These are phyloP conservation scores for Exophiala sp. DNA, from an alignment of 2,329 filamentous ascomycete genomes.

Conservation along the genomic window DNA sequence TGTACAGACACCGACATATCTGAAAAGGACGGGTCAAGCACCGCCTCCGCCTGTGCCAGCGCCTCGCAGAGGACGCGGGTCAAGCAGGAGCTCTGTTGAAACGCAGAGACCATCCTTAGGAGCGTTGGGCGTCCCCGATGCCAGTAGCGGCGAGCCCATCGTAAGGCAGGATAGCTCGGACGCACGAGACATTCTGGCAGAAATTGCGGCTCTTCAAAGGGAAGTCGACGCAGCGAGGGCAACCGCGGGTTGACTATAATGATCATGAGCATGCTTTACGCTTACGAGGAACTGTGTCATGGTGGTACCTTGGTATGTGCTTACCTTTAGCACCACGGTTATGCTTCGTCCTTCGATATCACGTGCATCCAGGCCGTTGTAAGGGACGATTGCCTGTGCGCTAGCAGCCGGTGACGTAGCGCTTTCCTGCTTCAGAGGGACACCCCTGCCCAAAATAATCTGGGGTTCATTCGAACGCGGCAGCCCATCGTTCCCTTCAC, in stretches of 20 bases:
- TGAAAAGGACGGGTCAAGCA: conserved; percentile 15
- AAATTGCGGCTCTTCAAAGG: conserved; percentile 66
- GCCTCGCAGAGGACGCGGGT: conserved; percentile 45
- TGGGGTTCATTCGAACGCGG: too few relatives aligned
- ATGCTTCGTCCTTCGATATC: too few relatives aligned
- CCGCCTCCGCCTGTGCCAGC: conserved; percentile 46
- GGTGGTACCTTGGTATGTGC: too few relatives aligned
- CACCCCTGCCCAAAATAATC: too few relatives aligned
- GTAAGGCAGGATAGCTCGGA: conserved; percentile 16
- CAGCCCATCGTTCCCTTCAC: too few relatives aligned
- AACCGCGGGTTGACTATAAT: conserved; percentile 21
- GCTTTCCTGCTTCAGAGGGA: too few relatives aligned
- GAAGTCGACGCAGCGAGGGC: conserved; percentile 68
- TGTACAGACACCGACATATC: conserved; percentile 9
- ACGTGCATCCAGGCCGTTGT: too few relatives aligned
- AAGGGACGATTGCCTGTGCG: too few relatives aligned
- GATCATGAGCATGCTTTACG: too few relatives aligned
- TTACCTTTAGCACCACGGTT: too few relatives aligned
- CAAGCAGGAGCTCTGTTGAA: conserved; percentile 38
- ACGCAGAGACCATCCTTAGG: conserved; percentile 26
- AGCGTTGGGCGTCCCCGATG: conserved; percentile 15
- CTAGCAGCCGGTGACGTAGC: too few relatives aligned
- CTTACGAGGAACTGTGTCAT: too few relatives aligned
- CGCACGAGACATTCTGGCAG: conserved; percentile 63
- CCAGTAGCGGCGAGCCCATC: not conserved